Percentiles rank a stretch among this genome's conserved stretches.
Conservation (phyloP, 2,329 filamentous ascomycete species). For the Parasarocladium wereldwijsianum region DNA sequence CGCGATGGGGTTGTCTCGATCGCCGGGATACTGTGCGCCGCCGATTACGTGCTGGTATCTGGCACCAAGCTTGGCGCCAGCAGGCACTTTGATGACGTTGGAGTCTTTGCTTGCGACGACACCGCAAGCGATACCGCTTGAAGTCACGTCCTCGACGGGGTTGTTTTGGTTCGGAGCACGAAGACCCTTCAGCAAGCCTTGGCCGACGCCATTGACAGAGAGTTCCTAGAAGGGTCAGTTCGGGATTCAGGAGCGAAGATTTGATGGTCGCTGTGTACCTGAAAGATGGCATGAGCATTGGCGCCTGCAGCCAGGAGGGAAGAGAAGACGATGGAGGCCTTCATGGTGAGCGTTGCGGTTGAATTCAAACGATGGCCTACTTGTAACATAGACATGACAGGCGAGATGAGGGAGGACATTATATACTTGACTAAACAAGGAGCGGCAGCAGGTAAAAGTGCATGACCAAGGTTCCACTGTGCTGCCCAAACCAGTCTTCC, state of each 20-base stretch:
- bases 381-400: too few relatives aligned
- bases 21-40: conserved; percentile 25
- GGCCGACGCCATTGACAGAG: conserved; percentile 31
- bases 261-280: neutral
- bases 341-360: too few relatives aligned
- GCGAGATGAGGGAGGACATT: too few relatives aligned
- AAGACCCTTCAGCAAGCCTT: conserved; percentile 33
- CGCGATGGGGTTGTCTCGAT: conserved; percentile 32
- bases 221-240: conserved; percentile 13
- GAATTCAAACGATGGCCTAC: too few relatives aligned
- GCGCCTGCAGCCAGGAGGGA: neutral
- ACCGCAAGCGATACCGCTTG: conserved; percentile 31
- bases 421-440: too few relatives aligned
- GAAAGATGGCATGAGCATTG: conserved; percentile 2
- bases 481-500: too few relatives aligned
- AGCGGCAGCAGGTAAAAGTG: too few relatives aligned
- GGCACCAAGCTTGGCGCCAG: conserved; percentile 31
- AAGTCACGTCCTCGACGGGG: conserved; percentile 32
- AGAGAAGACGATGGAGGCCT: neutral
- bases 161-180: conserved; percentile 34
- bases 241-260: neutral
- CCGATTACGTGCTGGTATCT: conserved; percentile 39
- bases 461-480: too few relatives aligned
- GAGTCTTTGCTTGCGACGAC: conserved; percentile 20
- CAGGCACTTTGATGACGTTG: conserved; percentile 27